Conservation (phyloP, 208 protist genomes). For the Leishmania braziliensis region DNA sequence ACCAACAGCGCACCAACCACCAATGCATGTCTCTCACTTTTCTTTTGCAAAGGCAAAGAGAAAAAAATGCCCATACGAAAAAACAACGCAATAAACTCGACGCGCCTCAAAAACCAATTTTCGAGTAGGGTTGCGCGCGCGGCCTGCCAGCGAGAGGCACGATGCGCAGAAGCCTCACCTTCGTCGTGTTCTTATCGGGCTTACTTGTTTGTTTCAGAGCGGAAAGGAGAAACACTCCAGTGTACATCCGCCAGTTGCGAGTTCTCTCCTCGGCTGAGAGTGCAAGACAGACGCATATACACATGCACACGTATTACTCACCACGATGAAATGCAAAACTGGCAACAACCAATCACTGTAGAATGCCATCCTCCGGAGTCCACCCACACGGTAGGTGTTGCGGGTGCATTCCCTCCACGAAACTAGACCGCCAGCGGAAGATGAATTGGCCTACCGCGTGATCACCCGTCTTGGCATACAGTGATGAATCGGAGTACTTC, state of each 20-base stretch:
- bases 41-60: neutral
- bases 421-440: conserved; percentile 53
- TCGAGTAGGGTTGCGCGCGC: neutral
- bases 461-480: conserved; percentile 30
- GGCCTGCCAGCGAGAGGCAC: neutral
- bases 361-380: conserved; percentile 57
- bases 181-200: neutral
- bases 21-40: neutral
- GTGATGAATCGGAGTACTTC: conserved; percentile 34
- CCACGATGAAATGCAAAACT: neutral
- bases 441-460: conserved; percentile 68
- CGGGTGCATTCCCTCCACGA: conserved; percentile 45
- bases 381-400: conserved; percentile 52
- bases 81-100: neutral
- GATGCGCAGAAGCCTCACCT: neutral
- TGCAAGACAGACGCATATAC: neutral
- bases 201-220: neutral
- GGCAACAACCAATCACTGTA: conserved; percentile 15
- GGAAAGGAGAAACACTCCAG: neutral
- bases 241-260: neutral
- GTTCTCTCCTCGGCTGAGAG: neutral
- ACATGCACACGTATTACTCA: neutral
- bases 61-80: neutral
- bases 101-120: neutral
- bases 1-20: neutral